phyloP scores from a whole-genome alignment of 2,329 filamentous ascomycete species.

The Penicillium sp. region DNA sequence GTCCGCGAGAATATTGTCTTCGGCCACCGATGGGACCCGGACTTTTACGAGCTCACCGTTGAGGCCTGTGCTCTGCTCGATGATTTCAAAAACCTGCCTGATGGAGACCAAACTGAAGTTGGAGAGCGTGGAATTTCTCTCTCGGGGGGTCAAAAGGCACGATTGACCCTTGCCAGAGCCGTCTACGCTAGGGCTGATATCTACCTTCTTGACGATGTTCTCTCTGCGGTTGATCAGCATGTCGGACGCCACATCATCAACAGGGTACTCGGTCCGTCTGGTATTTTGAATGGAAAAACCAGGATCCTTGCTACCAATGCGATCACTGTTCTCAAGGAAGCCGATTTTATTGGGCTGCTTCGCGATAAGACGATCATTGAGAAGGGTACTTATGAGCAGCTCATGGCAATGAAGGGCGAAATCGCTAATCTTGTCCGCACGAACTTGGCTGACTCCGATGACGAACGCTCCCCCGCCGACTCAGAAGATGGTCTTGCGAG shows the following conservation, averaged over 20 bases:
- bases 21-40: slow-evolving; percentile 86
- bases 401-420: slow-evolving; percentile 90
- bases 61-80: slow-evolving; percentile 86
- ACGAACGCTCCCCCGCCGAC: slow-evolving; percentile 51
- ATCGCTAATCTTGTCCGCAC: slow-evolving; percentile 81
- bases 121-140: slow-evolving; percentile 95
- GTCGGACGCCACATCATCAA: slow-evolving; percentile 94
- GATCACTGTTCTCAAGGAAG: slow-evolving; percentile 83
- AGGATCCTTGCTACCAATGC: slow-evolving; percentile 93
- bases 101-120: slow-evolving; percentile 94
- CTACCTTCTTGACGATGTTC: slow-evolving; percentile 87
- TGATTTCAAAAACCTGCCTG: slow-evolving; percentile 87
- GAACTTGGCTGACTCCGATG: slow-evolving; percentile 52
- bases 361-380: slow-evolving; percentile 81
- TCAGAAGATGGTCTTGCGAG: slow-evolving; percentile 62
- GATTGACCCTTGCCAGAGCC: slow-evolving; percentile 84
- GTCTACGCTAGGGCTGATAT: slow-evolving; percentile 97
- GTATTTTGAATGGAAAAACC: slow-evolving; percentile 80
- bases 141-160: slow-evolving; percentile 93
- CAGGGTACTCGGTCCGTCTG: slow-evolving; percentile 81
- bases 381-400: slow-evolving; percentile 82
- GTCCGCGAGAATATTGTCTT: slow-evolving; percentile 98
- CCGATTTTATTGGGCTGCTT: slow-evolving; percentile 82
- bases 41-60: slow-evolving; percentile 91
- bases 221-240: slow-evolving; percentile 97